Evolutionary conservation across 768 basidiomycete species (phyloP).

Genomic region (Auricularia cornea): DNA sequence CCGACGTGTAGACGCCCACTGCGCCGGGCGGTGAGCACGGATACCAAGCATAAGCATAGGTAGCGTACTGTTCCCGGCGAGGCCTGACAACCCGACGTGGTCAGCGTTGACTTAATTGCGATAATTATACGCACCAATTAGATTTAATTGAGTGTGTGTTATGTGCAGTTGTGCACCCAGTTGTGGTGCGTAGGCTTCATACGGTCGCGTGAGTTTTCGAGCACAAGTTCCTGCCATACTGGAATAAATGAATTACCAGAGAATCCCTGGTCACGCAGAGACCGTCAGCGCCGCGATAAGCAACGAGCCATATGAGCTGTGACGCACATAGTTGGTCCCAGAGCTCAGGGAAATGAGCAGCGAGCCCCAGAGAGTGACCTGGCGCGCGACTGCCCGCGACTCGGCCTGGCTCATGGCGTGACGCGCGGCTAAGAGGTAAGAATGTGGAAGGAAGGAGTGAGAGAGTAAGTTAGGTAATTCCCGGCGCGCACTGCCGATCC

Average conservation of each 20-base stretch:
- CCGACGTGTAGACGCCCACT: conserved; percentile 73
- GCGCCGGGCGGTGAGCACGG: conserved; percentile 5
- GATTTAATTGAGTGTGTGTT: conserved; percentile 72
- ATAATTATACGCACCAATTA: conserved; percentile 41
- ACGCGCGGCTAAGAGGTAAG: too few species aligned
- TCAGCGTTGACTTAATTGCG: neutral
- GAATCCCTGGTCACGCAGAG: conserved; percentile 21
- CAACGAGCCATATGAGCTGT: neutral
- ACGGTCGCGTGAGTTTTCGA: too few species aligned
- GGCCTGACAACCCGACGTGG: conserved; percentile 7
- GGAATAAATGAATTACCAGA: conserved; percentile 26
- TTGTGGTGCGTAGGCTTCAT: conserved; percentile 75
- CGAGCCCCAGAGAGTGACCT: conserved; percentile 46
- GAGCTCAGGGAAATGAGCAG: conserved; percentile 52
- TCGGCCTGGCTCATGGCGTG: neutral
- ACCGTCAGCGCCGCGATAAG: neutral
- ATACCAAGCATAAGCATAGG: neutral
- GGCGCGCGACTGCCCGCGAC: conserved; percentile 20
- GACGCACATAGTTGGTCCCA: conserved; percentile 68
- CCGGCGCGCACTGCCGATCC: too few species aligned
- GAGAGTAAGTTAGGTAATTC: too few species aligned
- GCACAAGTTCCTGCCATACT: neutral
- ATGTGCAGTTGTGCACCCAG: conserved; percentile 68
- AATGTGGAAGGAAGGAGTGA: too few species aligned
- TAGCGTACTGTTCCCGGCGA: conserved; percentile 65